Evolutionary conservation across 1,284 basidiomycete genomes (phyloP), one percentile per base, ranked within the genome.

Genomic region (Vanrija humicola): DNA sequence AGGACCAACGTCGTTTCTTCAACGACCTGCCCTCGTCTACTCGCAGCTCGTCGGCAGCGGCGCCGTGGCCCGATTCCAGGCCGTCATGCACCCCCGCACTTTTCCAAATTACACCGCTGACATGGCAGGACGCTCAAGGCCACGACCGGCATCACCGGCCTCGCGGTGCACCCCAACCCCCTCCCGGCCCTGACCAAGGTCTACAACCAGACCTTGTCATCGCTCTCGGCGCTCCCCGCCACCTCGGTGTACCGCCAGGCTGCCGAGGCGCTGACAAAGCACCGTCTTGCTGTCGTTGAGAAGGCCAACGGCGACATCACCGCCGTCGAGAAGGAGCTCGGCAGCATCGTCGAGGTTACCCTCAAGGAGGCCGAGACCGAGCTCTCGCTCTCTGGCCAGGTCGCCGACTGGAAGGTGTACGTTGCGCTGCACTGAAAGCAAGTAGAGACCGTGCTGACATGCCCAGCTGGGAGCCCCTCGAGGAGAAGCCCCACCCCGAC

Each of bases 341-440:
- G 69, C 9, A 72, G 75, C 3, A 70, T 78, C 57, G 67, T 72
- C 19, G 72, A 78, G 65, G 52, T 65, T 40, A 60, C 69, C n/a
- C 49, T 98, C 61, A 81, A 86, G 66, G 85, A 91, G 77, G 94
- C 93, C 4, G 76, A 86, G 65, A 87, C 89, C 64, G 95, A 98
- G 78, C 79, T 90, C 56, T 80, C 78, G 49, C 79, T 98, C 44
- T 88, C 83, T 2, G 81, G 81, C 39, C 90, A 90, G 79, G 91
- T 98, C 88, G 72, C 87, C 23, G 89, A 95, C 72, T 98, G 91
- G 90, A 96, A 97, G 80, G 84, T 89, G 94, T 98, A 76, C 10
- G 18, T 46, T 26, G 38, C 15, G 40, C 21, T 23, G 21, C 21
- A 5, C 21, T 23, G 21, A 23, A 23, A 23, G 21, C 21, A 23